Conservation (phyloP, 352 stramenopile species). For the Globisporangium nunn region DNA sequence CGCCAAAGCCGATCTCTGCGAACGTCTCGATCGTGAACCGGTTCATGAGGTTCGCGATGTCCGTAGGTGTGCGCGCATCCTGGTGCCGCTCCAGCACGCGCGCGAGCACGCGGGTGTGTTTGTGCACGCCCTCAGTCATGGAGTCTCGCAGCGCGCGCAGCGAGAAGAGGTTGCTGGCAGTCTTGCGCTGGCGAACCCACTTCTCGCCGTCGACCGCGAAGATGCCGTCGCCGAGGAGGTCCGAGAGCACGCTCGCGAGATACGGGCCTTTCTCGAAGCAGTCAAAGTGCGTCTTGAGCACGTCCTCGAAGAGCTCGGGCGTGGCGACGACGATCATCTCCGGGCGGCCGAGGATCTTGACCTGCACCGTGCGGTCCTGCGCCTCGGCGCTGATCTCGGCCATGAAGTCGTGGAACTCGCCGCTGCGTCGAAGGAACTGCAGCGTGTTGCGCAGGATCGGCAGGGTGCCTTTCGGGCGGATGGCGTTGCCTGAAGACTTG, state of each 20-base stretch:
- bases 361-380: conserved; percentile 22
- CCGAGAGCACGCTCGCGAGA: conserved; percentile 25
- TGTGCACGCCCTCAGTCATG: conserved; percentile 21
- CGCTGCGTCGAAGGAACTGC: conserved; percentile 24
- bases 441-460: conserved; percentile 37
- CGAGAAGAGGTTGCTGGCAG: conserved; percentile 25
- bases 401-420: conserved; percentile 36
- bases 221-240: conserved; percentile 22
- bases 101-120: neutral
- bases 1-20: conserved; percentile 60
- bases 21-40: conserved; percentile 65
- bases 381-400: conserved; percentile 27
- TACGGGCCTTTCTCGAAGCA: conserved; percentile 38
- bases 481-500: neutral
- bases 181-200: conserved; percentile 26
- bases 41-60: conserved; percentile 35
- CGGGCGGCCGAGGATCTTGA: conserved; percentile 32
- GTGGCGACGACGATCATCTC: conserved; percentile 36
- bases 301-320: conserved; percentile 40
- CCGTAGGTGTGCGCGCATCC: conserved; percentile 14
- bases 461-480: conserved; percentile 17
- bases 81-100: conserved; percentile 12
- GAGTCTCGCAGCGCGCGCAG: conserved; percentile 16
- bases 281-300: conserved; percentile 47
- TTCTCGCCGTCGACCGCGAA: conserved; percentile 20